Base-by-base conservation (phyloP, 2,329 filamentous ascomycete species). In the Botrytis galanthina region DNA sequence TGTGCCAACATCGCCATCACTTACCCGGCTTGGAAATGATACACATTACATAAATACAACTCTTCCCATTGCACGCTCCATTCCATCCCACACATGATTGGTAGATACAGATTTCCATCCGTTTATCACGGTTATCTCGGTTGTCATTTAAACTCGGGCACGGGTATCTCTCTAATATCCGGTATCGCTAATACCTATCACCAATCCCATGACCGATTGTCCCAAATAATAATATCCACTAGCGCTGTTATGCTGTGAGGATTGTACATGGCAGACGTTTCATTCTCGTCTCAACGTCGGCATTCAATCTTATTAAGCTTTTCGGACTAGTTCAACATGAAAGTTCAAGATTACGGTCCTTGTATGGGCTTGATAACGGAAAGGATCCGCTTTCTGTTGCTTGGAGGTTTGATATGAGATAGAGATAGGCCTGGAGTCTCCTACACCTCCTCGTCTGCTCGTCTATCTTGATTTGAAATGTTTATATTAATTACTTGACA, bases 221-320 rank as follows among this genome's bases (percentile, higher is more conserved):
- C 63, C 39, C 20, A 44, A n/a, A 29, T 20, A 29, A 18, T 35
- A 26, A 18, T 6, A 35, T n/a, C 22, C 26, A 62, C 37, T 39
- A 62, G 8, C 60, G 26, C 59, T 39, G 22, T 18, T n/a, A 18
- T 18, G 16, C 37, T 62, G 29, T 22, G 57, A 59, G 29, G 20
- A 32, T 46, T 46, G 4, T 67, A 10, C 20, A 35, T 18, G 14
- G 35, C 14, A 20, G n/a, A 29, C 14, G 32, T 48, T 51, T 37
- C 37, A 63, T 63, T 18, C 61, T 63, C 35, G 37, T 62, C 35
- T 62, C 60, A 61, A 62, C 60, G n/a, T 63, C 37, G 22, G 63
- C n/a, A 51, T 39, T 57, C 22, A 42, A 42, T 42, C 6, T 42
- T 14, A 18, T 42, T 32, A 64, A 51, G 14, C 32, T 32, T 29